Percentiles rank a stretch among this genome's conserved stretches.
phyloP scores from a whole-genome alignment of 2,329 filamentous ascomycete genomes.

The Phialophora tarda region DNA sequence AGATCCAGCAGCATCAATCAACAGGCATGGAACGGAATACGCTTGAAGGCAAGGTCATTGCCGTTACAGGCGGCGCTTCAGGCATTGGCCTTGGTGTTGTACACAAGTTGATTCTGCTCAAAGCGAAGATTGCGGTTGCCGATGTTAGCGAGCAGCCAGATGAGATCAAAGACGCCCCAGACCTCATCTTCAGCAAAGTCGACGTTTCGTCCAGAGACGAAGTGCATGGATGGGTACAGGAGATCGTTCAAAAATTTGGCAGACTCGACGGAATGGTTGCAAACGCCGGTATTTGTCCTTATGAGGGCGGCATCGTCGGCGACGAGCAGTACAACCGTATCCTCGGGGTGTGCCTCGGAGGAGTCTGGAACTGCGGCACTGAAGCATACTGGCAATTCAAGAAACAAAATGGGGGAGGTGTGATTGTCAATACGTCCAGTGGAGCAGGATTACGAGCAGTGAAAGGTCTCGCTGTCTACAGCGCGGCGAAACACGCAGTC shows the following conservation, averaged over 20 bases:
- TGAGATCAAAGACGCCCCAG: constrained; percentile 11
- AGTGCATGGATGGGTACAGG: constrained; percentile 40
- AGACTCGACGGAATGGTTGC: constrained; percentile 47
- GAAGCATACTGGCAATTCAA: constrained; percentile 27
- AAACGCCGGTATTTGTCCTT: constrained; percentile 51
- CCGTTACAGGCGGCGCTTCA: constrained; percentile 25
- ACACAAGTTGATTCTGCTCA: constrained; percentile 17
- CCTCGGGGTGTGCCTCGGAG: constrained; percentile 21
- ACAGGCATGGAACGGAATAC: constrained; percentile 21
- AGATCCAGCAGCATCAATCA: no score
- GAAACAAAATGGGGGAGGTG: constrained; percentile 20
- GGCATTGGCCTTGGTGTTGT: constrained; percentile 24
- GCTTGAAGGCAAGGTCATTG: constrained; percentile 20
- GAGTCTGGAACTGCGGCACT: constrained; percentile 24
- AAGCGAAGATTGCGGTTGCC: constrained; percentile 24
- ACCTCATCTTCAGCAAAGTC: constrained; percentile 23
- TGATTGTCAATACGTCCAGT: constrained; percentile 50
- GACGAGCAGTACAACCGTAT: constrained; percentile 21
- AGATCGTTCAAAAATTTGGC: constrained; percentile 50
- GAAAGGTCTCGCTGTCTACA: constrained; percentile 50
- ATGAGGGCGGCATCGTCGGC: constrained; percentile 19
- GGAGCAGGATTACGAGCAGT: constrained; percentile 46
- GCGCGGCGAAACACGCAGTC: constrained; percentile 47
- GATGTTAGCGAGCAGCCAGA: constrained; percentile 16
- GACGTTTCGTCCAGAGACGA: constrained; percentile 22